Percentiles rank a stretch among this genome's conserved stretches.
Evolutionary conservation across 148 eudicot genomes (phyloP).

Genomic region (Heliamphora exappendiculata): DNA sequence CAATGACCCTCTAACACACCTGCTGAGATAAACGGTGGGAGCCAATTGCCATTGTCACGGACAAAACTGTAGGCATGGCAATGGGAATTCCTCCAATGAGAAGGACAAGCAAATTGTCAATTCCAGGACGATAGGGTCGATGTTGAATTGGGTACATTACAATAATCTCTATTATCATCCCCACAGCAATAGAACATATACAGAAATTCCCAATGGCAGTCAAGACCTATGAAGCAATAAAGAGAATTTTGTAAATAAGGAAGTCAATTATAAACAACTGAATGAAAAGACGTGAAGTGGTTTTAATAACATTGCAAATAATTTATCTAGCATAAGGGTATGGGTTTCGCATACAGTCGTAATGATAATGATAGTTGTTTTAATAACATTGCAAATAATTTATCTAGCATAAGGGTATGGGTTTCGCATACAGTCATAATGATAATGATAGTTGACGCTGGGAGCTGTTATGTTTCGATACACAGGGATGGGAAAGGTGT

Average conservation of each 20-base stretch:
- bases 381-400: too few relatives aligned
- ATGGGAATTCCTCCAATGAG: slow-evolving; percentile 50
- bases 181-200: slow-evolving; percentile 42
- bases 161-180: slow-evolving; percentile 42
- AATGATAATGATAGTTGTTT: too few relatives aligned
- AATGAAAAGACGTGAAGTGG: not conserved
- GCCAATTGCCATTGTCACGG: slow-evolving; percentile 52
- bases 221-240: slow-evolving; percentile 27
- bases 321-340: not conserved
- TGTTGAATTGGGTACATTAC: slow-evolving; percentile 44
- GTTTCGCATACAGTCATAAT: not conserved
- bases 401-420: not conserved
- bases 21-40: slow-evolving; percentile 46
- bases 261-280: not conserved
- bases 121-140: slow-evolving; percentile 36
- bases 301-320: not conserved
- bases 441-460: not conserved
- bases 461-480: not conserved
- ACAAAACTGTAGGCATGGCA: slow-evolving; percentile 48
- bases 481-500: too few relatives aligned
- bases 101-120: slow-evolving; percentile 41
- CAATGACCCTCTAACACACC: slow-evolving; percentile 14
- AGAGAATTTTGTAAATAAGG: not conserved
- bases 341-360: not conserved
- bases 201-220: slow-evolving; percentile 53